phyloP scores from a whole-genome alignment of 2,329 filamentous ascomycete genomes.

The Clonostachys rhizophaga region DNA sequence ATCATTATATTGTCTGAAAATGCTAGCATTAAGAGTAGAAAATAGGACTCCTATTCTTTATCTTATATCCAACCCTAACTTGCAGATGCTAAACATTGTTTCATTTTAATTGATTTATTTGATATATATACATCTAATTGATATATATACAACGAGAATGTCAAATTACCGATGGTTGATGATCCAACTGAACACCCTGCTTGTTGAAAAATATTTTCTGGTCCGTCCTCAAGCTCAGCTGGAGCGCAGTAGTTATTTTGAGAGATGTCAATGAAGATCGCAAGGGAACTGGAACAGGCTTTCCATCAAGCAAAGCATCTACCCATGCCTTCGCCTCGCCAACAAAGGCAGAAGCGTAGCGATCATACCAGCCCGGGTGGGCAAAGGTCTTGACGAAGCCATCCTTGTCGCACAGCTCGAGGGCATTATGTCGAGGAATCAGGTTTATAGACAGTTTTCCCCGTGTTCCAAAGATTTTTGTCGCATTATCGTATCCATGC shows the following conservation, averaged over 20 bases:
- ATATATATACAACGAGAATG: not conserved
- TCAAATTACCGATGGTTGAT: not conserved
- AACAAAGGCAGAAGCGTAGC: constrained; percentile 17
- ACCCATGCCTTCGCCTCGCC: constrained; percentile 14
- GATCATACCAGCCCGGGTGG: constrained; percentile 14
- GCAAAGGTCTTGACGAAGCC: constrained; percentile 12
- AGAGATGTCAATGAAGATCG: constrained; percentile 6
- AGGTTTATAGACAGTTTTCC: constrained; percentile 27
- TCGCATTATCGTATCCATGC: constrained; percentile 34
- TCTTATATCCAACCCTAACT: too few species aligned
- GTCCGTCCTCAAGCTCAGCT: constrained; percentile 6
- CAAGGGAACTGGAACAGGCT: constrained; percentile 8
- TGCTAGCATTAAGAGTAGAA: too few species aligned
- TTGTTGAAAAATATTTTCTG: constrained; percentile 8
- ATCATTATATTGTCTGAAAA: too few species aligned
- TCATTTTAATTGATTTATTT: too few species aligned
- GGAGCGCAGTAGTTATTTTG: constrained; percentile 9
- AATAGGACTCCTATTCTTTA: too few species aligned
- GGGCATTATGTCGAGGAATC: constrained; percentile 14
- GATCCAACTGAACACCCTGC: not conserved
- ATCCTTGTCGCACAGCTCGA: constrained; percentile 11
- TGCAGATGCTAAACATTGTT: too few species aligned
- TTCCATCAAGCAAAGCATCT: constrained; percentile 7
- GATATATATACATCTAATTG: too few species aligned
- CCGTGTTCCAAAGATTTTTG: constrained; percentile 32